Evolutionary conservation across 2,329 filamentous ascomycete genomes (phyloP).

Genomic region (Amphichorda felina): DNA sequence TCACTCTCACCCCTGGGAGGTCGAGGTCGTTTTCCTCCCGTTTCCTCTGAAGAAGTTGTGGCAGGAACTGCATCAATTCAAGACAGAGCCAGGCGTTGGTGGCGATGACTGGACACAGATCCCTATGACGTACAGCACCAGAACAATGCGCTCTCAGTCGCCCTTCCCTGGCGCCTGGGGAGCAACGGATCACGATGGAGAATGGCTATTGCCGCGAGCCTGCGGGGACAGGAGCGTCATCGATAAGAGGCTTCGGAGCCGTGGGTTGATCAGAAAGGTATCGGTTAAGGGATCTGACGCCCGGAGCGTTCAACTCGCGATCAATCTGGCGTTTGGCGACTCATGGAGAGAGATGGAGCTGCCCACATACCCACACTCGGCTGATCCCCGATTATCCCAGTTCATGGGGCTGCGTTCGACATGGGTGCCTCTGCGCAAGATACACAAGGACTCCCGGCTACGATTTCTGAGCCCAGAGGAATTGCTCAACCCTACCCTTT

Average conservation of each 20-base stretch:
- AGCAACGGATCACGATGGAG: constrained; percentile 29
- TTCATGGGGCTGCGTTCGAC: constrained; percentile 52
- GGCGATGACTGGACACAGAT: constrained; percentile 44
- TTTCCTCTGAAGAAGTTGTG: constrained; percentile 49
- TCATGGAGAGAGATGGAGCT: constrained; percentile 34
- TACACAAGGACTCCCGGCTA: constrained; percentile 61
- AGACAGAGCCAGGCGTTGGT: constrained; percentile 19
- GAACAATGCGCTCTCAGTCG: constrained; percentile 32
- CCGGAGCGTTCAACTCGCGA: constrained; percentile 52
- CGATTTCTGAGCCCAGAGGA: constrained; percentile 60
- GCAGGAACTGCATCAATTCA: constrained; percentile 38
- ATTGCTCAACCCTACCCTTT: constrained; percentile 60
- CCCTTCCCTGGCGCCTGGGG: constrained; percentile 36
- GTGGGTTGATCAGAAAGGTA: constrained; percentile 57
- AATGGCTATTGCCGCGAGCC: constrained; percentile 58
- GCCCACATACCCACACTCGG: constrained; percentile 13
- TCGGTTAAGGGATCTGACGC: constrained; percentile 52
- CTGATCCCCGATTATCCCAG: constrained; percentile 19
- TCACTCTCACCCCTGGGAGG: constrained; percentile 51
- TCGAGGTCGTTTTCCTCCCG: constrained; percentile 67
- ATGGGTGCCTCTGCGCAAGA: constrained; percentile 67
- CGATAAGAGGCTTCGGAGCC: constrained; percentile 61
- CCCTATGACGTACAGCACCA: constrained; percentile 32
- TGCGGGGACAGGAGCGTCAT: constrained; percentile 51
- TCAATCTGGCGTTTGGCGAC: constrained; percentile 49